Conservation (phyloP, 129 eudicot genomes). For the Artemisia tridentata region DNA sequence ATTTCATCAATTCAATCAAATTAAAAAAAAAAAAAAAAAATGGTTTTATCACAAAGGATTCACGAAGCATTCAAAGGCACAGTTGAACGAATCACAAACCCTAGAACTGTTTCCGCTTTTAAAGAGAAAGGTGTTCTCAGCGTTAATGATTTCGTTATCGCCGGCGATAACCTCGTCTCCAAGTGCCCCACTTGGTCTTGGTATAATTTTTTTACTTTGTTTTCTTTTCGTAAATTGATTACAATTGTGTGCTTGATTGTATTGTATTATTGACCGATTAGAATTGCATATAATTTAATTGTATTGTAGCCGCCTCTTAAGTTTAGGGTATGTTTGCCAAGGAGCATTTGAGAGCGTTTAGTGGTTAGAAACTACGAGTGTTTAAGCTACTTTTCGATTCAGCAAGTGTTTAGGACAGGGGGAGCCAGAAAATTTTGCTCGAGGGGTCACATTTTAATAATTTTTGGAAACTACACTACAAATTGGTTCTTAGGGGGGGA, state of each 20-base stretch:
- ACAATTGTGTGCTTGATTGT: not conserved
- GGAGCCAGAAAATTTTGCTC: no score
- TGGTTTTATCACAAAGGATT: slow-evolving; percentile 74
- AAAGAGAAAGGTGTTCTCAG: slow-evolving; percentile 93
- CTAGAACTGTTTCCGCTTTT: slow-evolving; percentile 92
- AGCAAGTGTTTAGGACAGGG: no score
- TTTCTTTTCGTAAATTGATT: not conserved
- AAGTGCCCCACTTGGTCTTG: slow-evolving; percentile 99
- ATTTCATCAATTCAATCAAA: not conserved
- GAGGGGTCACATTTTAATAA: no score
- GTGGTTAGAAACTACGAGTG: no score
- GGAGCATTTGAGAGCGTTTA: no score
- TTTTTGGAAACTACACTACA: no score
- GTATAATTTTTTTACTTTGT: slow-evolving; percentile 27
- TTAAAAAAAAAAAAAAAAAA: slow-evolving; percentile 4
- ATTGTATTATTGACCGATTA: no score
- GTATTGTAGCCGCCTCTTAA: no score
- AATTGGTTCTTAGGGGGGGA: no score
- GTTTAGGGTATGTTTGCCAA: no score
- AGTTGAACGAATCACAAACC: slow-evolving; percentile 83
- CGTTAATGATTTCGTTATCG: slow-evolving; percentile 73
- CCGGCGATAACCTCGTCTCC: slow-evolving; percentile 95
- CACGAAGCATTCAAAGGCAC: slow-evolving; percentile 95
- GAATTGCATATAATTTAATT: no score
- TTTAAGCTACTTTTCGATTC: no score